Conservation (phyloP, 768 basidiomycete genomes). For the Rhodosporidiobolus odoratus region DNA sequence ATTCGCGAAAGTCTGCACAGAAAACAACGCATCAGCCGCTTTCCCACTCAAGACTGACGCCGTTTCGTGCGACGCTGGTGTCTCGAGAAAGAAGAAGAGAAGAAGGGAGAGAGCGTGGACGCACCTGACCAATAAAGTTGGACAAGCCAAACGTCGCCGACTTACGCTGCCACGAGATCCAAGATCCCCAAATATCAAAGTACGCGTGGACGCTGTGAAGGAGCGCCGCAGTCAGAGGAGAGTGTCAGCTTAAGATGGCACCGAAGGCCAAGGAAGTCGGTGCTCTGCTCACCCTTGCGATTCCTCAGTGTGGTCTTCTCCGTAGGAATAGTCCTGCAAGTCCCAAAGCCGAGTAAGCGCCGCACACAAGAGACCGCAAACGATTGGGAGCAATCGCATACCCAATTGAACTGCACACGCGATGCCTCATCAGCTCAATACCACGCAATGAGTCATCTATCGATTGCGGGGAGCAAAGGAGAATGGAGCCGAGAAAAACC, state of each 20-base stretch:
- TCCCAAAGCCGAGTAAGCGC: background rate
- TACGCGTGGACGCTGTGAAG: slow-evolving; percentile 26
- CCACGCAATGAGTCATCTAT: too few species aligned
- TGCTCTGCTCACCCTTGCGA: too few species aligned
- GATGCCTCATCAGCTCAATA: too few species aligned
- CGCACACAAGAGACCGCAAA: too few species aligned
- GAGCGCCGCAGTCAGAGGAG: too few species aligned
- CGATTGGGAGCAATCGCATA: background rate
- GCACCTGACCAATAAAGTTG: slow-evolving; percentile 3
- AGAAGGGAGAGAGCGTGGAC: background rate
- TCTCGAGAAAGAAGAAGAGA: background rate
- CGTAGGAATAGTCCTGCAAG: background rate
- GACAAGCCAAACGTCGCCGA: slow-evolving; percentile 6
- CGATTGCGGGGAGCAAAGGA: background rate
- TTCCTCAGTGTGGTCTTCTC: slow-evolving; percentile 22
- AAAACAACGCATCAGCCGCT: too few species aligned
- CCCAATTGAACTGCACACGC: slow-evolving; percentile 25
- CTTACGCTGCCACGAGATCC: slow-evolving; percentile 20
- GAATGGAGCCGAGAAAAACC: too few species aligned
- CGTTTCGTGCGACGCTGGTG: too few species aligned
- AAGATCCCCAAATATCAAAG: slow-evolving; percentile 6
- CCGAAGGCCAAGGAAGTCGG: too few species aligned
- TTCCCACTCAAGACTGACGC: too few species aligned
- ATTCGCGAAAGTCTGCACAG: slow-evolving; percentile 5
- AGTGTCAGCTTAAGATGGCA: too few species aligned